phyloP scores from a whole-genome alignment of 257 asterid species.

The Thymus quinquecostatus region DNA sequence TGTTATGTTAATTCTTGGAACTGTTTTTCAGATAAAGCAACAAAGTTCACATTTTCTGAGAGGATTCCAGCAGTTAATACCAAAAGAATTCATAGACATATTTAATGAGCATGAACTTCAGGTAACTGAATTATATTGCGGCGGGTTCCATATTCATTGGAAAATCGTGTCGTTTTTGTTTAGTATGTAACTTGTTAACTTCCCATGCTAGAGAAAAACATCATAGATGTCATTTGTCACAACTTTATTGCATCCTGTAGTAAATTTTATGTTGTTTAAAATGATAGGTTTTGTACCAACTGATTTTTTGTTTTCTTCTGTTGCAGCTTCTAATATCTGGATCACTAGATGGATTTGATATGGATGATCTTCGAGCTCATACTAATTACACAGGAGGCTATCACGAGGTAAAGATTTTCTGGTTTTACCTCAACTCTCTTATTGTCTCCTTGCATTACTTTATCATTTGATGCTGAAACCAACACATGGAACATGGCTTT shows the following conservation, averaged over 20 bases:
- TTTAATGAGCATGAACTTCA: slow-evolving; percentile 98
- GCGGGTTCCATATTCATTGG: neutral
- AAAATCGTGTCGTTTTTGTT: slow-evolving; percentile 5
- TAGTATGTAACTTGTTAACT: neutral
- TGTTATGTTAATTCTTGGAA: slow-evolving; percentile 20
- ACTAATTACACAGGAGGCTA: slow-evolving; percentile 92
- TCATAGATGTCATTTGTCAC: neutral
- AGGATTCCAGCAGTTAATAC: slow-evolving; percentile 93
- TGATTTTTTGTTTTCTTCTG: slow-evolving; percentile 13
- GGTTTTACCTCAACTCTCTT: slow-evolving; percentile 12
- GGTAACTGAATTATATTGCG: slow-evolving; percentile 46
- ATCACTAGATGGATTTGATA: slow-evolving; percentile 82
- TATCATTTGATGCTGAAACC: slow-evolving; percentile 9
- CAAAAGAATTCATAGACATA: slow-evolving; percentile 93
- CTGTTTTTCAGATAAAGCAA: slow-evolving; percentile 77
- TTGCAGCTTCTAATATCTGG: slow-evolving; percentile 94
- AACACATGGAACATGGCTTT: neutral
- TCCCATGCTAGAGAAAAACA: neutral
- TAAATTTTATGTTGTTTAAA: neutral
- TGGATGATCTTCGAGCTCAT: slow-evolving; percentile 83
- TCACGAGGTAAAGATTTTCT: slow-evolving; percentile 55
- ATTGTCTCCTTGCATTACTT: slow-evolving; percentile 13
- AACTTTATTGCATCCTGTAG: neutral
- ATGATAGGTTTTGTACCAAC: slow-evolving; percentile 17
- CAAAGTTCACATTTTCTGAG: slow-evolving; percentile 92